These are phyloP conservation scores for Microcera coccophila DNA, from an alignment of 2,329 filamentous ascomycete genomes.

Conservation along the genomic window DNA sequence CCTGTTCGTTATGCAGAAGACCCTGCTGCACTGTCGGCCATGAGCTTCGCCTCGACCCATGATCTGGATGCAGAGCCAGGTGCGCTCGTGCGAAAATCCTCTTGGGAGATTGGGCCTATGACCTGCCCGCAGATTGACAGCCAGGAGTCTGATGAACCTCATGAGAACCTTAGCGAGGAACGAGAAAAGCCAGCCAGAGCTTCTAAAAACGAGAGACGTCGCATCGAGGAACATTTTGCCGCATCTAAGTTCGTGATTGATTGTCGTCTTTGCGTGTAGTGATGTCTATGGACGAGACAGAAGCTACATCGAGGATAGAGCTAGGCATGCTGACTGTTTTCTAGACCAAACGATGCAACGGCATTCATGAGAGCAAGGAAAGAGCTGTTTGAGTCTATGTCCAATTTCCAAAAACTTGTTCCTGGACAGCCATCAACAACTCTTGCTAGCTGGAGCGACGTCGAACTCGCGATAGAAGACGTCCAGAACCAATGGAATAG, in stretches of 20 bases:
- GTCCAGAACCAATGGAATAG: slow-evolving; percentile 10
- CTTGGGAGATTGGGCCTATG: slow-evolving; percentile 9
- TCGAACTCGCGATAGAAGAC: neutral
- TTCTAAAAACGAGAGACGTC: neutral
- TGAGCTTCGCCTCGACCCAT: neutral
- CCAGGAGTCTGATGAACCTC: slow-evolving; percentile 6
- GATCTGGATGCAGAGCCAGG: slow-evolving; percentile 7
- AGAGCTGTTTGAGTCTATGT: slow-evolving; percentile 8
- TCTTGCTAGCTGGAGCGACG: slow-evolving; percentile 6
- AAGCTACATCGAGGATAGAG: too few species aligned
- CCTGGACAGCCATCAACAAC: neutral
- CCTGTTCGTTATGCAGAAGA: too few species aligned
- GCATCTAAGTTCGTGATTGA: slow-evolving; percentile 3
- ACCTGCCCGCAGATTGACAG: neutral
- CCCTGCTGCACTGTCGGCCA: too few species aligned
- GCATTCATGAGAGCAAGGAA: slow-evolving; percentile 4
- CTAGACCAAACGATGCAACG: slow-evolving; percentile 3
- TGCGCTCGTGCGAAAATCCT: slow-evolving; percentile 8
- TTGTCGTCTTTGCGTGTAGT: too few species aligned
- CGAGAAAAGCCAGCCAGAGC: slow-evolving; percentile 1
- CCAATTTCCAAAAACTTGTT: slow-evolving; percentile 6
- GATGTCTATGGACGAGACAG: too few species aligned
- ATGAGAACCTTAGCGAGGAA: neutral
- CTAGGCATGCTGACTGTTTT: too few species aligned
- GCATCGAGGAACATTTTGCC: slow-evolving; percentile 6